Conservation (phyloP, 2,329 filamentous ascomycete genomes). For the Fusarium compactum region DNA sequence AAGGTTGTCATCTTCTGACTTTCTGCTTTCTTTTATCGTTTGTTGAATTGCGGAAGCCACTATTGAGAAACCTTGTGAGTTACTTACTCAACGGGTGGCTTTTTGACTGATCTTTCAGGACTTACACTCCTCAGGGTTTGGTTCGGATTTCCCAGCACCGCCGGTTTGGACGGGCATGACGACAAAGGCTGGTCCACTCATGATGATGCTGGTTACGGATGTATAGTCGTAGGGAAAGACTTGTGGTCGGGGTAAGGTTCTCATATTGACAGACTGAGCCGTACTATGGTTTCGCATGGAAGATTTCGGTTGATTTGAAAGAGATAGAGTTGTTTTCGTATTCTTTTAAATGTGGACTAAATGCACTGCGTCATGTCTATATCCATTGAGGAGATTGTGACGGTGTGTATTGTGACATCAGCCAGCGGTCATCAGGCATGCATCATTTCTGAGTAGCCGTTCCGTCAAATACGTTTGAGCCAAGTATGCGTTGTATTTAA, state of each 20-base stretch:
- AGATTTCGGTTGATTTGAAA: background rate
- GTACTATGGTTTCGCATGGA: background rate
- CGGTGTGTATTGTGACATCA: background rate
- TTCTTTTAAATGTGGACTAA: background rate
- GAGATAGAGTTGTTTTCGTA: background rate
- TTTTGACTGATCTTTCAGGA: no score
- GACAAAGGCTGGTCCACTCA: no score
- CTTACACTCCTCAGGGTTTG: no score
- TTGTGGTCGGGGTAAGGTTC: background rate
- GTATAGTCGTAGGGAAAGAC: background rate
- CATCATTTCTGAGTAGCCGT: background rate
- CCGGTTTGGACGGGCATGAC: no score
- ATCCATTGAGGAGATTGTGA: background rate
- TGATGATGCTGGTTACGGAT: no score
- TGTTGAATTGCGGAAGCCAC: no score
- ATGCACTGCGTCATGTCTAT: background rate
- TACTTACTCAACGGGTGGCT: no score
- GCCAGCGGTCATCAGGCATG: background rate
- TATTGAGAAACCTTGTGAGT: no score
- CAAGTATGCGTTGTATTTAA: background rate
- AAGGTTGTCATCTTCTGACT: no score
- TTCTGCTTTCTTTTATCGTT: no score
- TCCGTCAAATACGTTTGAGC: background rate
- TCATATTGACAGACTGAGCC: background rate
- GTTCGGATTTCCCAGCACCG: no score